These are phyloP conservation scores for Botrytis aclada DNA, from an alignment of 2,329 filamentous ascomycete genomes.

Conservation along the genomic window DNA sequence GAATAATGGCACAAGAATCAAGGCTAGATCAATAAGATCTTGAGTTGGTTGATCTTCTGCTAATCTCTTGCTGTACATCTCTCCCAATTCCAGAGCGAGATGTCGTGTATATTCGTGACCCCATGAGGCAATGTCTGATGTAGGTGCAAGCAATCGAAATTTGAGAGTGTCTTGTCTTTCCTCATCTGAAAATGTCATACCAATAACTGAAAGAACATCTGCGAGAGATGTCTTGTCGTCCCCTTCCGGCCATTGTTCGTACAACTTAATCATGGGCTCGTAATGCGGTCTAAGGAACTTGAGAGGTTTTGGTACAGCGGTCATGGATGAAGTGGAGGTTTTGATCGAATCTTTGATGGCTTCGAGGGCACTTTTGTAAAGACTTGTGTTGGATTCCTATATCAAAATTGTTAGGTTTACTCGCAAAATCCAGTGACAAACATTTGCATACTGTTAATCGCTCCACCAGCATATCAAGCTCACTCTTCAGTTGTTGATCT, in stretches of 20 bases:
- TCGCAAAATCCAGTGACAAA: slow-evolving; percentile 14
- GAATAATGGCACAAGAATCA: slow-evolving; percentile 88
- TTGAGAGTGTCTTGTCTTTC: slow-evolving; percentile 94
- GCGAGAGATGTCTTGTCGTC: slow-evolving; percentile 87
- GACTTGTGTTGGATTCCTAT: slow-evolving; percentile 78
- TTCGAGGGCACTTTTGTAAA: slow-evolving; percentile 91
- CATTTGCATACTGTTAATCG: slow-evolving; percentile 68
- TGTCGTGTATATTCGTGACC: slow-evolving; percentile 98
- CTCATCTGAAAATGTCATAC: slow-evolving; percentile 98
- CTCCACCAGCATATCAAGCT: slow-evolving; percentile 97
- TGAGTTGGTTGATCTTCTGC: slow-evolving; percentile 79
- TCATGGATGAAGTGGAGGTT: slow-evolving; percentile 99
- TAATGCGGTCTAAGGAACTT: slow-evolving; percentile 98
- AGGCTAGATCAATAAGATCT: slow-evolving; percentile 80
- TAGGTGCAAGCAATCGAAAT: slow-evolving; percentile 85
- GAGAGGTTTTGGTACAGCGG: slow-evolving; percentile 93
- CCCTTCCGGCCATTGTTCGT: slow-evolving; percentile 82
- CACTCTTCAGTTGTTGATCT: slow-evolving; percentile 95
- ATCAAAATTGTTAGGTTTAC: slow-evolving; percentile 23
- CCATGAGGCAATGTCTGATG: slow-evolving; percentile 93
- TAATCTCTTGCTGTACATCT: slow-evolving; percentile 86
- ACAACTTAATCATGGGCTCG: slow-evolving; percentile 79
- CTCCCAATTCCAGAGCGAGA: slow-evolving; percentile 89
- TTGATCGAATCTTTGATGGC: slow-evolving; percentile 99
- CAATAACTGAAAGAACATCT: slow-evolving; percentile 93